Base-by-base conservation (phyloP, 2,329 filamentous ascomycete species). In the Trichoderma atroviride region DNA sequence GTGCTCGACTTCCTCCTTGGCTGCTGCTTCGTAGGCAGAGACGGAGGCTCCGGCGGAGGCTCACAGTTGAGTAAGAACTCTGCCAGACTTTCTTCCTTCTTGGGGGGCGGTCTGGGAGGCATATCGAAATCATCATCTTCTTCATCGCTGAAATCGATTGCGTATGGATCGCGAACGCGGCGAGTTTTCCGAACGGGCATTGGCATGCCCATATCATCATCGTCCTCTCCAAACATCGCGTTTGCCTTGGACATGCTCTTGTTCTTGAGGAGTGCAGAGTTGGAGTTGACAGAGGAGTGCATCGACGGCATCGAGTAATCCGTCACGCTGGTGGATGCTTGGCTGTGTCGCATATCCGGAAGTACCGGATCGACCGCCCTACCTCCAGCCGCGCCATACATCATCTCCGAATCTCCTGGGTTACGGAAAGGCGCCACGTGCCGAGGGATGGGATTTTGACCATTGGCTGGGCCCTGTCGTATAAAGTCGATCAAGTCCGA, bases 401-500 rank as follows among this genome's bases (percentile, higher is more conserved):
- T 85, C 72, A 96, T 91, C 74, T 97, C 93, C 13, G 92, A 94
- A 78, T 97, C 94, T 85, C 94, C 91, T 0, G 93, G 95, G 43
- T 87, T 90, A 66, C 93, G 87, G 83, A 96, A 97, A 1, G 94
- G 93, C 11, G 94, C 93, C 14, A 96, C 90, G n/a, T 87, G 88
- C 22, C 92, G 89, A 53, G 93, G 91, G 71, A 96, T 96, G 29
- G 92, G 89, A 70, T 89, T 92, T 70, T 89, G 92, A 71, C 87
- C 87, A 71, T 82, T 86, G 0, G 92, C 91, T 3, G 94, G 94
- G 0, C 94, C 95, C 77, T 93, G 90, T 57, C 94, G 90, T 73
- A 99, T 96, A 78, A 99, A 98, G 77, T 98, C 94, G 73, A 97
- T 97, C 69, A 99, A 83, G 71, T 97, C 96, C 14, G 92, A 92